A percentile compares a stretch with the other conserved stretches of the same genome.
Evolutionary conservation across 108 stramenopile species (phyloP).

Genomic region (Cyclotella cryptica): DNA sequence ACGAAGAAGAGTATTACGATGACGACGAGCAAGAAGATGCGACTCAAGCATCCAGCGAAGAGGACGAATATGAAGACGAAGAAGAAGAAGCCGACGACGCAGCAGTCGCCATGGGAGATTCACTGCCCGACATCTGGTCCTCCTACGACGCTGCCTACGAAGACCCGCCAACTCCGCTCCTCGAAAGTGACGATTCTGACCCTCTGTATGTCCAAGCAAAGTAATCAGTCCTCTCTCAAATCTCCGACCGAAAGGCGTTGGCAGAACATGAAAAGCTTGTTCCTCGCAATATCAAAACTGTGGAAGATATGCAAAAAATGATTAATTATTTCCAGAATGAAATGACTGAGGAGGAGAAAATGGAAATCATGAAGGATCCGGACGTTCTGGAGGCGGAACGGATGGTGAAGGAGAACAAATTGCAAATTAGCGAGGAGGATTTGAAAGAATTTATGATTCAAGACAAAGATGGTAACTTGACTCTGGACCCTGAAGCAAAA

Average conservation of each 20-base stretch:
- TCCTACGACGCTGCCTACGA: constrained; percentile 44
- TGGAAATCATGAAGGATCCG: constrained; percentile 27
- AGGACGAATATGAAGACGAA: too few relatives aligned
- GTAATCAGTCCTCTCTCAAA: constrained; percentile 33
- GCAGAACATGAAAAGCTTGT: too few relatives aligned
- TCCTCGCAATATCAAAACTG: constrained; percentile 26
- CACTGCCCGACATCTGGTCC: constrained; percentile 39
- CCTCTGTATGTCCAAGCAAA: constrained; percentile 35
- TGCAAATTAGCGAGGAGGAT: constrained; percentile 57
- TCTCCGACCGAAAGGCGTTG: constrained; percentile 44
- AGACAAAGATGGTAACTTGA: constrained; percentile 36
- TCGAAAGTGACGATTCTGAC: constrained; percentile 41
- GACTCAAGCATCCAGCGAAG: constrained; percentile 23
- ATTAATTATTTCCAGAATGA: constrained; percentile 38
- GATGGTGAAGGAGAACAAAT: constrained; percentile 26
- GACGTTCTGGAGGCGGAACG: constrained; percentile 36
- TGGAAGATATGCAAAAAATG: constrained; percentile 14
- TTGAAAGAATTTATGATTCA: constrained; percentile 58
- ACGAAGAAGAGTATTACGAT: too few relatives aligned
- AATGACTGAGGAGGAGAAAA: constrained; percentile 43
- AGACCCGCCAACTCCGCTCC: constrained; percentile 32
- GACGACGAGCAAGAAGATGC: constrained; percentile 30
- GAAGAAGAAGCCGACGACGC: constrained; percentile 32
- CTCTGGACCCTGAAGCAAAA: constrained; percentile 33
- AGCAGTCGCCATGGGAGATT: neutral